Evolutionary conservation across 495 filamentous ascomycete species (phyloP).

Genomic region (Arthonia radiata): DNA sequence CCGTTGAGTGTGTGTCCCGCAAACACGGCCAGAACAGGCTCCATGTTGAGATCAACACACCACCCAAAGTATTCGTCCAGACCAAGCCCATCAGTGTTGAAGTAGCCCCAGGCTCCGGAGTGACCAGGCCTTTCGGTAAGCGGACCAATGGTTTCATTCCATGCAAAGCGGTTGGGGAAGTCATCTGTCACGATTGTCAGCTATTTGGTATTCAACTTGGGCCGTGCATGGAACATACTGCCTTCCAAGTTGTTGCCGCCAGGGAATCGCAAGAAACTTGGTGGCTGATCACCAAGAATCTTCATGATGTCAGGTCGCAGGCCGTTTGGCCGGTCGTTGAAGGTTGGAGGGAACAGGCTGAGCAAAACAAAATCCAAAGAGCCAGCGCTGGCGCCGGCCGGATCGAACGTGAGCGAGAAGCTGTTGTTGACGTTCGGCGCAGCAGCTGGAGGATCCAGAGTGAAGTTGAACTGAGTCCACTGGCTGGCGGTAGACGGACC

Average conservation of each 20-base stretch:
- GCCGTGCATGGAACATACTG: too few relatives aligned
- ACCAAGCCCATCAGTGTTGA: conserved; percentile 15
- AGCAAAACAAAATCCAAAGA: conserved; percentile 13
- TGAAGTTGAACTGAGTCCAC: conserved; percentile 25
- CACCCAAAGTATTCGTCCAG: conserved; percentile 13
- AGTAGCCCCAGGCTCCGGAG: conserved; percentile 13
- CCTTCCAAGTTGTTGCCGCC: conserved; percentile 17
- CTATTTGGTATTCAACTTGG: too few relatives aligned
- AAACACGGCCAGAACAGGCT: too few relatives aligned
- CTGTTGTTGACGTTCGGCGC: conserved; percentile 15
- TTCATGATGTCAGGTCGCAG: conserved; percentile 12
- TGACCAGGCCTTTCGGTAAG: conserved; percentile 11
- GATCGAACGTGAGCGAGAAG: conserved; percentile 13
- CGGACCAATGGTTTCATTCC: conserved; percentile 15
- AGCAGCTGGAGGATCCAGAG: conserved; percentile 13
- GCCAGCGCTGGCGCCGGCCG: conserved; percentile 3
- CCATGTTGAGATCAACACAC: conserved; percentile 13
- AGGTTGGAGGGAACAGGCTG: conserved; percentile 15
- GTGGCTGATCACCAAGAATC: conserved; percentile 7
- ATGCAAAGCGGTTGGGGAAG: conserved; percentile 8
- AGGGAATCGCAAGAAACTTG: conserved; percentile 6
- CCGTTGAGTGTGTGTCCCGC: conserved; percentile 8
- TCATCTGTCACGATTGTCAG: too few relatives aligned
- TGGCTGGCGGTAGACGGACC: conserved; percentile 12
- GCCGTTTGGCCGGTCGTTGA: conserved; percentile 14